Evolutionary conservation across 1,284 basidiomycete genomes (phyloP), one percentile per base, ranked within the genome.

Genomic region (Chondrostereum purpureum): DNA sequence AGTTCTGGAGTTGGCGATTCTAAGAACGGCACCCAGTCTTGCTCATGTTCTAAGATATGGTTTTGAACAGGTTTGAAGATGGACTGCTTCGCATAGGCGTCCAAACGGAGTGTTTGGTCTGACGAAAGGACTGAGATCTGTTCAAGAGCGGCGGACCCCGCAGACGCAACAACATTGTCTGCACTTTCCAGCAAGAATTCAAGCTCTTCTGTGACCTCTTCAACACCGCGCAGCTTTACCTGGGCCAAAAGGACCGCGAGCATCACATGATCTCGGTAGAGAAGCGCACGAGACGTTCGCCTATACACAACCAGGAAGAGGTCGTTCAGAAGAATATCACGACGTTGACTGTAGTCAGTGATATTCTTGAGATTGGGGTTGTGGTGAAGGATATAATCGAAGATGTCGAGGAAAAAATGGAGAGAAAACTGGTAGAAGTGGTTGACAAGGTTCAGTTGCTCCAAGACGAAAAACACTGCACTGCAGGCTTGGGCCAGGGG

Each of bases 361-460:
- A 96, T 72, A 50, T 77, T 80, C 59, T 80, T 80, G 50, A 97
- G 75, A 61, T 92, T 88, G 5, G 93, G 92, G 62, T 98, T 98
- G 56, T 89, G 84, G 52, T 88, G 85, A 5, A 99, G 77, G 46
- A 98, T 83, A 55, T 88, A 91, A 68, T 98, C 92, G 66, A 99
- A 99, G 56, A 99, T 95, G 62, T 97, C 93, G 50, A 98, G 80
- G 85, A 99, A 99, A 75, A 96, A 98, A 35, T 79, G 84, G 43
- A 99, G 77, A 1, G 95, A 98, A 74, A 99, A 99, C 63, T 98
- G 92, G 63, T 99, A 99, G 71, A 99, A 99, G 68, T 98, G 95
- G 59, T 96, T 92, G 68, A 98, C 81, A 43, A 88, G 75, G 57
- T 92, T 87, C 42, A 99, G 77, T 59, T 97, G 94, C 60, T 98